Evolutionary conservation across 176 grass and related monocot species (phyloP).

Genomic region (Paspalum notatum): DNA sequence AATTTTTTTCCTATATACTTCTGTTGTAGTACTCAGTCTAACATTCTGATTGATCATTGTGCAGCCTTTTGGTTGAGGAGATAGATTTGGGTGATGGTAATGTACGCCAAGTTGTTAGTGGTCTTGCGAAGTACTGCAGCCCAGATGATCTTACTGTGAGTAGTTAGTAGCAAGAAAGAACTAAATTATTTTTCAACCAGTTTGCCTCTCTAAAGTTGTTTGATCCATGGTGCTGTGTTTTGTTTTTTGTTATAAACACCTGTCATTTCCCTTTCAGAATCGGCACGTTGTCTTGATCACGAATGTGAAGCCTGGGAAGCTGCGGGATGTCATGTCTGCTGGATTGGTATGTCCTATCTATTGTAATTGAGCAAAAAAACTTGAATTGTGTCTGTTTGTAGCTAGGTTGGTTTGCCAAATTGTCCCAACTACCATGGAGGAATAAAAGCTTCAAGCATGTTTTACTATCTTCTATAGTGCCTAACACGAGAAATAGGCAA

Average conservation of each 20-base stretch:
- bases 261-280: constrained; percentile 66
- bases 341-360: constrained; percentile 69
- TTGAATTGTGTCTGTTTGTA: constrained; percentile 6
- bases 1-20: not conserved
- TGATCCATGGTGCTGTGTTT: not conserved
- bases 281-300: constrained; percentile 87
- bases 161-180: constrained; percentile 47
- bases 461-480: constrained; percentile 14
- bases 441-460: not conserved
- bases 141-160: constrained; percentile 79
- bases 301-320: constrained; percentile 97
- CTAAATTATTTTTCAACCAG: constrained; percentile 22
- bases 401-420: constrained; percentile 18
- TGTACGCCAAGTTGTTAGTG: constrained; percentile 90
- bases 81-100: constrained; percentile 96
- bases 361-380: constrained; percentile 29
- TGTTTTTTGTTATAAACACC: constrained; percentile 24
- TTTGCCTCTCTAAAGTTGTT: constrained; percentile 20
- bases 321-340: constrained; percentile 90
- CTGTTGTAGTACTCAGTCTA: constrained; percentile 11
- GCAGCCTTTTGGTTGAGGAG: constrained; percentile 95
- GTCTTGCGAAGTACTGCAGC: constrained; percentile 93
- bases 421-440: not conserved
- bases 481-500: constrained; percentile 20
- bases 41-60: not conserved